These are phyloP conservation scores for Straminergon stramineum DNA, from an alignment of 225 moss, liverwort and hornwort genomes.

Conservation along the genomic window DNA sequence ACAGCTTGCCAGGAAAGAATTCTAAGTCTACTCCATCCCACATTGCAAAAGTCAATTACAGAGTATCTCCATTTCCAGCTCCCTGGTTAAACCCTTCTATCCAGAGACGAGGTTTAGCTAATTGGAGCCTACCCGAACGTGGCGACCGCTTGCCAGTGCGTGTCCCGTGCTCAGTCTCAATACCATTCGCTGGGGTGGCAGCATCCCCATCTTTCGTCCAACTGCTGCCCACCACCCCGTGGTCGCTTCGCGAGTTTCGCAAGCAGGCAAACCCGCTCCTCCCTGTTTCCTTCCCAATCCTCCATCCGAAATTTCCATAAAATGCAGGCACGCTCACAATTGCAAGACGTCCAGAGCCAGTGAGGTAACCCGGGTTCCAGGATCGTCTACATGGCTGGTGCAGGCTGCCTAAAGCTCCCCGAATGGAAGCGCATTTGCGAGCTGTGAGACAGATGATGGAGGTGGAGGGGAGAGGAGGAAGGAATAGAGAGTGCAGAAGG, in stretches of 20 bases:
- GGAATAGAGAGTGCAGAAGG: conserved; percentile 29
- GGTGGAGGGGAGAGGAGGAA: conserved; percentile 21
- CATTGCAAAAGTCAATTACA: neutral
- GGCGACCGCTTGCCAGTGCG: conserved; percentile 6
- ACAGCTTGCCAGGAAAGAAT: neutral
- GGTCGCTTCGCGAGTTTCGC: conserved; percentile 26
- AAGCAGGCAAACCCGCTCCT: conserved; percentile 6
- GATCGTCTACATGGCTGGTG: neutral
- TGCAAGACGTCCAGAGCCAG: neutral
- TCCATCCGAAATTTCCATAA: neutral
- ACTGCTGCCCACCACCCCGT: conserved; percentile 35
- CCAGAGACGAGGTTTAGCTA: neutral
- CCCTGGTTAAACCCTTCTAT: neutral
- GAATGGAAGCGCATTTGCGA: conserved; percentile 9
- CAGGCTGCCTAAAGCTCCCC: neutral
- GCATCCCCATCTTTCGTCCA: conserved; percentile 17
- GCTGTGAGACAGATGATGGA: conserved; percentile 6
- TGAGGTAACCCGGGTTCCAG: neutral
- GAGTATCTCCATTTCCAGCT: neutral
- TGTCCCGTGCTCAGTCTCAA: neutral
- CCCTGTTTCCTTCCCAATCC: neutral
- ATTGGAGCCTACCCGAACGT: conserved; percentile 2
- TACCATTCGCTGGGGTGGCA: neutral
- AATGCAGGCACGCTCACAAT: neutral
- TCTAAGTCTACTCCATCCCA: neutral